A percentile compares a stretch with the other conserved stretches of the same genome.
These are phyloP conservation scores for Irpex sp. DNA, from an alignment of 1,284 basidiomycete genomes.

Conservation along the genomic window DNA sequence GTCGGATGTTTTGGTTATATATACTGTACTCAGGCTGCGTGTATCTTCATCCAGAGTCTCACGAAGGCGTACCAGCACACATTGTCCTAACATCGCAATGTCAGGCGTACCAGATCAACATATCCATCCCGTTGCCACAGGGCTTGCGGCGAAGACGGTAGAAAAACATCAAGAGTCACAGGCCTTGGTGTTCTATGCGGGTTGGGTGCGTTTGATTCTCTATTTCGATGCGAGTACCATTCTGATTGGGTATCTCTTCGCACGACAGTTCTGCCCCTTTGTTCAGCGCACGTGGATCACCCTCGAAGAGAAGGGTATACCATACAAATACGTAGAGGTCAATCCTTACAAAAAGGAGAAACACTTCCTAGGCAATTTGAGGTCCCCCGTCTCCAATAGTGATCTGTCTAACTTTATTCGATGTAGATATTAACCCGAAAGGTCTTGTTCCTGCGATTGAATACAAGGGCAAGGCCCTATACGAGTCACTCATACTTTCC, in stretches of 20 bases:
- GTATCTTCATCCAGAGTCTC: background rate
- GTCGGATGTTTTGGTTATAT: background rate
- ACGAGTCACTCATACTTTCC: conserved; percentile 67
- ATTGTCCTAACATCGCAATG: background rate
- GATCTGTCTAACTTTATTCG: background rate
- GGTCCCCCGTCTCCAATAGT: background rate
- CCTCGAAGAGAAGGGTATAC: conserved; percentile 72
- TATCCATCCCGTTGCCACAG: conserved; percentile 67
- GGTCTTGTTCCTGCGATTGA: conserved; percentile 75
- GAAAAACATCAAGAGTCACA: conserved; percentile 55
- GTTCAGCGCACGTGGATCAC: conserved; percentile 77
- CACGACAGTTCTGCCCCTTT: conserved; percentile 70
- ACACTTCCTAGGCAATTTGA: conserved; percentile 56
- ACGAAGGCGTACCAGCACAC: background rate
- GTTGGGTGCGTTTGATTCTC: conserved; percentile 53
- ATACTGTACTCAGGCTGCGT: background rate
- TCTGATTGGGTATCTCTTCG: background rate
- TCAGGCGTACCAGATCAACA: conserved; percentile 48
- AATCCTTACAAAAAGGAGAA: conserved; percentile 80
- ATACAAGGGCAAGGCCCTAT: conserved; percentile 63
- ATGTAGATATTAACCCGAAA: conserved; percentile 68
- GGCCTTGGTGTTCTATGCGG: conserved; percentile 67
- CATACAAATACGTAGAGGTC: conserved; percentile 73
- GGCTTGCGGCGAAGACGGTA: conserved; percentile 60
- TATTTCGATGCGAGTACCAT: background rate